A percentile compares a stretch with the other conserved stretches of the same genome.
Conservation (phyloP, 208 protist genomes). For the Leishmania lainsoni region DNA sequence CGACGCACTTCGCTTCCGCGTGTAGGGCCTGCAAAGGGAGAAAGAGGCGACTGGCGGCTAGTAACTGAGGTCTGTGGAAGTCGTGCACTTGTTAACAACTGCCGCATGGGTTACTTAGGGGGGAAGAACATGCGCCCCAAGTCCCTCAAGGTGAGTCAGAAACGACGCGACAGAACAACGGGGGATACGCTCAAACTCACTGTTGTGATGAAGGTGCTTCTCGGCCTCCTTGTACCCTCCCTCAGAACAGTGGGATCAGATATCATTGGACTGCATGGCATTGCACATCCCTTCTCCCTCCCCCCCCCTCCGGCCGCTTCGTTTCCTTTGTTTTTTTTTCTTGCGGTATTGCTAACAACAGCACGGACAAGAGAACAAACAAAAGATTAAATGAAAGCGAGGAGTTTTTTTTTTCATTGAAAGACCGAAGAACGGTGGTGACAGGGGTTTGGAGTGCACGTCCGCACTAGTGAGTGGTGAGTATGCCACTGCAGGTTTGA, state of each 20-base stretch:
- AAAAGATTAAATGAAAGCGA: constrained; percentile 8
- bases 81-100: not conserved
- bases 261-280: not conserved
- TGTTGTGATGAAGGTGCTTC: not conserved
- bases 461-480: not conserved
- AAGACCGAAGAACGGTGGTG: not conserved
- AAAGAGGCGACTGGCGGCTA: not conserved
- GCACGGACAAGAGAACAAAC: constrained; percentile 17
- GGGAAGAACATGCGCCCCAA: not conserved
- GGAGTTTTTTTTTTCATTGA: not conserved
- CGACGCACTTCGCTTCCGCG: not conserved
- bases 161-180: not conserved
- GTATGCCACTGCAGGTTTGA: not conserved
- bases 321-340: not conserved
- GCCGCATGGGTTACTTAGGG: not conserved
- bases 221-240: not conserved
- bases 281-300: not conserved
- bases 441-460: not conserved
- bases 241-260: not conserved
- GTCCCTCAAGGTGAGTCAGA: not conserved
- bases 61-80: not conserved
- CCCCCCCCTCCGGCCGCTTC: not conserved
- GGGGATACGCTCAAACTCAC: not conserved
- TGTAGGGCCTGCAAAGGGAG: not conserved
- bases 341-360: not conserved